Conservation (phyloP, 1,284 basidiomycete species). For the Inonotus hispidus region DNA sequence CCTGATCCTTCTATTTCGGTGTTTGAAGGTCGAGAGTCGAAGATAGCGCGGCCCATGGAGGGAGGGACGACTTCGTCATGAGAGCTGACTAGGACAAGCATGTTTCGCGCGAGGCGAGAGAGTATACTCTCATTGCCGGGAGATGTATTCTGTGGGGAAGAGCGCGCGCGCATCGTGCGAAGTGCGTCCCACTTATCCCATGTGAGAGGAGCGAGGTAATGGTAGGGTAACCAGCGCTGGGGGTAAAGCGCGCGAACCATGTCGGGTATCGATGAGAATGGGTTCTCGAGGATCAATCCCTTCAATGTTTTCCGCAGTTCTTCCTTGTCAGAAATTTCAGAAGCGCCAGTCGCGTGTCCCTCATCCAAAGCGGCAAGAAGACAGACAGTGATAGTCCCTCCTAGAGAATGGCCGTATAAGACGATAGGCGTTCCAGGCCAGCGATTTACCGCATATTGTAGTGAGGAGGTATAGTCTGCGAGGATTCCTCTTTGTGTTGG, state of each 20-base stretch:
- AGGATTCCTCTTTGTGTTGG: conserved; percentile 36
- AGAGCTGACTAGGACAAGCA: conserved; percentile 36
- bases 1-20: not conserved
- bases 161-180: conserved; percentile 22
- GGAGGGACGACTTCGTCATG: conserved; percentile 44
- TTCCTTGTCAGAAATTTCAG: not conserved
- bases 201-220: conserved; percentile 38
- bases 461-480: conserved; percentile 34
- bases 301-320: conserved; percentile 22
- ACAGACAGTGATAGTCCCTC: conserved; percentile 40
- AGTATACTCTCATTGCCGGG: not conserved
- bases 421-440: conserved; percentile 34
- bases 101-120: conserved; percentile 17
- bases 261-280: conserved; percentile 42
- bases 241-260: conserved; percentile 48
- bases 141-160: conserved; percentile 1
- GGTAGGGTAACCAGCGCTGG: conserved; percentile 44
- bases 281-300: conserved; percentile 46
- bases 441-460: conserved; percentile 29
- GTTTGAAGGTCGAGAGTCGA: conserved; percentile 26
- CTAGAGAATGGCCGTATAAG: conserved; percentile 47
- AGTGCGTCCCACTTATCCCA: conserved; percentile 46
- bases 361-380: conserved; percentile 26
- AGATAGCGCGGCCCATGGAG: conserved; percentile 40
- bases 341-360: too few relatives aligned